Evolutionary conservation across 75 land plant genomes (phyloP).

Genomic region (Cupressus sempervirens): DNA sequence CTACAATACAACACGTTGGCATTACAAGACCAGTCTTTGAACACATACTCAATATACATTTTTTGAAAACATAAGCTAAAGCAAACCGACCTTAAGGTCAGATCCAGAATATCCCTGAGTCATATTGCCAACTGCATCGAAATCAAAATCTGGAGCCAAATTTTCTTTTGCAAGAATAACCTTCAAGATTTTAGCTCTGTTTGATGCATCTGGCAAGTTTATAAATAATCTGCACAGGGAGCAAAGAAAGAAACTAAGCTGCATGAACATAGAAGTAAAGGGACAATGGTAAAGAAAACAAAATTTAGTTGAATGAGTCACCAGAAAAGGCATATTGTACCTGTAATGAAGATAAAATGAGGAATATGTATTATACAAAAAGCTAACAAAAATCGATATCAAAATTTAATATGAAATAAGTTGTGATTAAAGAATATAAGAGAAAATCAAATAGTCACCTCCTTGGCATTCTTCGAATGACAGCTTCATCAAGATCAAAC

Average conservation of each 20-base stretch:
- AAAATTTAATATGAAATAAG: no score
- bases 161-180: slow-evolving; percentile 25
- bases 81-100: slow-evolving; percentile 19
- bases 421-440: background rate
- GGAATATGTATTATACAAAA: no score
- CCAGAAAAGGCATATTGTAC: no score
- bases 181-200: slow-evolving; percentile 21
- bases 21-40: background rate
- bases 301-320: no score
- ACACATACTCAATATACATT: background rate
- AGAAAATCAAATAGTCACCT: slow-evolving; percentile 4
- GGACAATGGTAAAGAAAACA: no score
- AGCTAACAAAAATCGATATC: no score
- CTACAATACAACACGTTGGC: slow-evolving; percentile 7
- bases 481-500: slow-evolving; percentile 35
- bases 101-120: slow-evolving; percentile 29
- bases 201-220: slow-evolving; percentile 22
- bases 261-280: background rate
- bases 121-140: slow-evolving; percentile 17
- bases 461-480: slow-evolving; percentile 28
- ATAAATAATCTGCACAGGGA: slow-evolving; percentile 14
- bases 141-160: slow-evolving; percentile 15
- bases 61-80: background rate
- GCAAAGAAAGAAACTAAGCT: background rate
- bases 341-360: background rate